These are phyloP conservation scores for Austroboletus niveus DNA, from an alignment of 1,284 basidiomycete species.

Conservation along the genomic window DNA sequence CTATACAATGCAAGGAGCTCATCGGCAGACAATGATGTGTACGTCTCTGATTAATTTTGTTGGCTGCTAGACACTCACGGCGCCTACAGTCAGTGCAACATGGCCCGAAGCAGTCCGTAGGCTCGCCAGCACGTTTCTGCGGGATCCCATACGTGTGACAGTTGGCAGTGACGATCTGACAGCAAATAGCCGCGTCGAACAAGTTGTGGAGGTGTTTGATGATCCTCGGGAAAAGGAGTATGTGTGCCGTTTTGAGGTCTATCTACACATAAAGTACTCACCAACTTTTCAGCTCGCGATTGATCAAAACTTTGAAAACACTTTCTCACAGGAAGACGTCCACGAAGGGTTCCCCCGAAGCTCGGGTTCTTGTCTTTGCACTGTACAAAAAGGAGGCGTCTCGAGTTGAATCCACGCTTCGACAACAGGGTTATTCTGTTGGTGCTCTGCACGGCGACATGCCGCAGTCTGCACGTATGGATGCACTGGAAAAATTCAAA, in stretches of 20 bases:
- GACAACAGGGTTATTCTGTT: constrained; percentile 81
- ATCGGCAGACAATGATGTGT: constrained; percentile 94
- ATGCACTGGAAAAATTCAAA: constrained; percentile 89
- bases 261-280: neutral
- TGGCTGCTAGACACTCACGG: neutral
- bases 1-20: constrained; percentile 61
- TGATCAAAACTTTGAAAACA: constrained; percentile 61
- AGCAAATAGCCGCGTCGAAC: constrained; percentile 89
- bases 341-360: constrained; percentile 46
- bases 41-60: constrained; percentile 25
- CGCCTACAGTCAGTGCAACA: constrained; percentile 82
- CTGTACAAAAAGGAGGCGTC: constrained; percentile 98
- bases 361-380: constrained; percentile 90
- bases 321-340: constrained; percentile 65
- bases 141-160: constrained; percentile 85
- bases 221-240: constrained; percentile 87
- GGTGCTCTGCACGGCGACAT: constrained; percentile 92
- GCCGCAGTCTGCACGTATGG: constrained; percentile 83
- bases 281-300: constrained; percentile 55
- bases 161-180: constrained; percentile 95
- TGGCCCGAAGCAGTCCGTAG: constrained; percentile 97
- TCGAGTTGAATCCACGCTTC: constrained; percentile 82
- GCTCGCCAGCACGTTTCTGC: constrained; percentile 90
- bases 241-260: constrained; percentile 22
- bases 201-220: constrained; percentile 88